Evolutionary conservation across 2,329 filamentous ascomycete species (phyloP).

Genomic region (Monilinia aucupariae): DNA sequence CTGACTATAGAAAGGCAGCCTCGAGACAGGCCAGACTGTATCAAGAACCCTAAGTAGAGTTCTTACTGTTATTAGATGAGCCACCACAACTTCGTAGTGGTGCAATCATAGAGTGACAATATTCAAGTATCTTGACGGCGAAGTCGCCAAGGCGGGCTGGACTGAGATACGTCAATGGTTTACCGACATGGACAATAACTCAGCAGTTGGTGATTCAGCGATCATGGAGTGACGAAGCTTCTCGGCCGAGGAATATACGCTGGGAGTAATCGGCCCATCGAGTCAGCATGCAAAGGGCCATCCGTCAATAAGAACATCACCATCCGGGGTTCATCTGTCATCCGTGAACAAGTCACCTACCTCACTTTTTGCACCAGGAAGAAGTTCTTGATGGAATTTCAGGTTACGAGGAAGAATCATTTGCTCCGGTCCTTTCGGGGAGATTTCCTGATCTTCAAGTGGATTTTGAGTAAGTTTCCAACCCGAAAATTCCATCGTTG

Average conservation of each 20-base stretch:
- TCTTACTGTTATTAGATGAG: constrained; percentile 8
- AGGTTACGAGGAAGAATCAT: not conserved
- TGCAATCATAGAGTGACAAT: not conserved
- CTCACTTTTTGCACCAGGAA: not conserved
- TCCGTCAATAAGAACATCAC: not conserved
- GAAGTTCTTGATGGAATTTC: not conserved
- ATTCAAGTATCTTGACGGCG: not conserved
- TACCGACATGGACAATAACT: not conserved
- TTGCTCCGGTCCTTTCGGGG: not conserved
- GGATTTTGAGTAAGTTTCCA: not conserved
- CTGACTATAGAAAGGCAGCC: not conserved
- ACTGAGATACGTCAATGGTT: not conserved
- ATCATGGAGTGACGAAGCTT: not conserved
- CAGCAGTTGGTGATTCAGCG: not conserved
- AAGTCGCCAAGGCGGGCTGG: constrained; percentile 7
- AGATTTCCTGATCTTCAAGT: not conserved
- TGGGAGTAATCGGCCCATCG: not conserved
- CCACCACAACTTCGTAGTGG: constrained; percentile 6
- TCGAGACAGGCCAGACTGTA: not conserved
- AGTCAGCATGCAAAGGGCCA: not conserved
- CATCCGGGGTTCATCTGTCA: not conserved
- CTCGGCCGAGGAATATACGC: not conserved
- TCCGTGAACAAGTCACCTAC: not conserved
- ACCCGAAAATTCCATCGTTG: not conserved
- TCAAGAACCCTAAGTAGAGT: constrained; percentile 8